A percentile compares a stretch with the other conserved stretches of the same genome.
Evolutionary conservation across 306 rosid genomes (phyloP).

Genomic region (cucumber (Cucumis sativus)): DNA sequence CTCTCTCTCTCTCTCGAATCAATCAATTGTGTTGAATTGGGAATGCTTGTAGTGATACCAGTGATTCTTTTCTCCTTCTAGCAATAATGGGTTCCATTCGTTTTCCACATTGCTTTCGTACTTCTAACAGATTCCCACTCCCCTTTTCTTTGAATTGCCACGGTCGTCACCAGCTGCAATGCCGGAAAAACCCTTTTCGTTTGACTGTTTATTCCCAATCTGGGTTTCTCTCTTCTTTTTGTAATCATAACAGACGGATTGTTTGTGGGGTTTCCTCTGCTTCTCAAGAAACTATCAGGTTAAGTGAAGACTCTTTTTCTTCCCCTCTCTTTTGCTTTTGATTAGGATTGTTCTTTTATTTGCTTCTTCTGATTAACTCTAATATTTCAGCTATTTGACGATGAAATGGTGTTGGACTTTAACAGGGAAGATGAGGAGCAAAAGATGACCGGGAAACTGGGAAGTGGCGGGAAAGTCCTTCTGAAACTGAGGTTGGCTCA

Average conservation of each 20-base stretch:
- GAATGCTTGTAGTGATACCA: not conserved
- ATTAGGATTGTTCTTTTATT: not conserved
- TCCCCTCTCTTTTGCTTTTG: not conserved
- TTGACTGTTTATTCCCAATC: not conserved
- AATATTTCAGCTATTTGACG: not conserved
- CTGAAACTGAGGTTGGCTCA: conserved; percentile 50
- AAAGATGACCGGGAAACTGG: conserved; percentile 15
- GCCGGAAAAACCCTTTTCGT: not conserved
- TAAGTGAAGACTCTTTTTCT: not conserved
- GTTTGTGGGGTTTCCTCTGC: conserved; percentile 4
- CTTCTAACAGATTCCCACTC: not conserved
- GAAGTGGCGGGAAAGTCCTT: conserved; percentile 24
- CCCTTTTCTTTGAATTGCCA: not conserved
- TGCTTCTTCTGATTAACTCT: not conserved
- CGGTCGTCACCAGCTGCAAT: not conserved
- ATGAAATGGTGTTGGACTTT: not conserved
- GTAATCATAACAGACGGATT: not conserved
- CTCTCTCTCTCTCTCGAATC: not conserved
- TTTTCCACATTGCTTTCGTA: not conserved
- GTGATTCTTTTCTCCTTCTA: not conserved
- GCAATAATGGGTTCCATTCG: conserved; percentile 10
- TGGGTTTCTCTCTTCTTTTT: not conserved
- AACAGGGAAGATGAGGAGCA: conserved; percentile 31
- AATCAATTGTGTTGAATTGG: not conserved
- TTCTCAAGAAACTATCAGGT: not conserved